Conservation (phyloP, 2,329 filamentous ascomycete genomes). For the Penicillium sp. region DNA sequence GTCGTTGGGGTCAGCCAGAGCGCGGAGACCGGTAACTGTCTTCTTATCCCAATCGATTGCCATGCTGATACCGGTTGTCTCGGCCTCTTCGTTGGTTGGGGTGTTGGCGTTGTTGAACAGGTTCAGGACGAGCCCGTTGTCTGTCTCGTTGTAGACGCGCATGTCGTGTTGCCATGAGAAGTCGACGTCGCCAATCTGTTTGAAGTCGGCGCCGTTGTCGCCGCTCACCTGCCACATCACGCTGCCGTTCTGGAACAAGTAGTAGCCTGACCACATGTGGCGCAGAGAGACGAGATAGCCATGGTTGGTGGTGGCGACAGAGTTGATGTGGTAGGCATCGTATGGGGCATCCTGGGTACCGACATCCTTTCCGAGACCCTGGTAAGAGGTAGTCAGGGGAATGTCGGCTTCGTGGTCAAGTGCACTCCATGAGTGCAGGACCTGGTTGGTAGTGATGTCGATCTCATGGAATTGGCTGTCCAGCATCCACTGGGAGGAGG, state of each 20-base stretch:
- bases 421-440: slow-evolving; percentile 29
- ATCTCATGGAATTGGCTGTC: slow-evolving; percentile 31
- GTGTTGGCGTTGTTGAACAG: slow-evolving; percentile 26
- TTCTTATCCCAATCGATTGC: slow-evolving; percentile 14
- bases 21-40: slow-evolving; percentile 7
- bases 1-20: slow-evolving; percentile 17
- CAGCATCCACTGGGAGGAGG: slow-evolving; percentile 25
- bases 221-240: slow-evolving; percentile 15
- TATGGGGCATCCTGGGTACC: slow-evolving; percentile 21
- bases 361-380: slow-evolving; percentile 11
- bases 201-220: slow-evolving; percentile 17
- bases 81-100: slow-evolving; percentile 4
- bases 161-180: slow-evolving; percentile 29
- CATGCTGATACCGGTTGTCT: slow-evolving; percentile 20
- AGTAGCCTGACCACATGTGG: slow-evolving; percentile 30
- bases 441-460: slow-evolving; percentile 28
- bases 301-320: slow-evolving; percentile 25
- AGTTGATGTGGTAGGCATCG: slow-evolving; percentile 33
- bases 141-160: slow-evolving; percentile 28
- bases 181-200: slow-evolving; percentile 8
- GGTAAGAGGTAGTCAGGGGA: slow-evolving; percentile 23
- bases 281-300: slow-evolving; percentile 31
- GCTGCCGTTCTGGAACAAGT: slow-evolving; percentile 24
- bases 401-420: slow-evolving; percentile 27
- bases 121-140: slow-evolving; percentile 22